Percentiles rank a stretch among this genome's conserved stretches.
Evolutionary conservation across 202 grass and related monocot species (phyloP).

Genomic region (Brachypodium distachyon): DNA sequence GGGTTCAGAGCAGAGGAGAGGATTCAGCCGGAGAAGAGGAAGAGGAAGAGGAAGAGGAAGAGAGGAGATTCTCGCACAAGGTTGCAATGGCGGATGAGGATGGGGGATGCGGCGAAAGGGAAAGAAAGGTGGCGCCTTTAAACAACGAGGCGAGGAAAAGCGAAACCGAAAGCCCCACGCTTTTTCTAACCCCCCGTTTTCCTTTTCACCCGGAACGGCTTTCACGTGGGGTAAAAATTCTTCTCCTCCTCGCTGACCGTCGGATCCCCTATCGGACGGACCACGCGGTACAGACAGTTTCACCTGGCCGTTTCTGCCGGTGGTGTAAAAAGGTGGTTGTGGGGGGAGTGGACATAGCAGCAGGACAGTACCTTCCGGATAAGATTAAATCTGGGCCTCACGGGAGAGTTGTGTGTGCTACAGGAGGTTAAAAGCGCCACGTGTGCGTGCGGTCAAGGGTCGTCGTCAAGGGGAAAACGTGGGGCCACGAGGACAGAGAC

Average conservation of each 20-base stretch:
- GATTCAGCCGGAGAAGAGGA: background rate
- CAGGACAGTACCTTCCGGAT: too few relatives aligned
- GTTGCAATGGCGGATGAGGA: constrained; percentile 25
- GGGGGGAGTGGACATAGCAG: constrained; percentile 30
- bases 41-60: background rate
- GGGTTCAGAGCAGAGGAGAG: background rate
- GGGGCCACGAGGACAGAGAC: too few relatives aligned
- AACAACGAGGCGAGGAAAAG: background rate
- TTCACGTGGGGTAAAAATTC: constrained; percentile 9
- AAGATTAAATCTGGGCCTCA: constrained; percentile 11
- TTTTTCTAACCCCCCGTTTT: background rate
- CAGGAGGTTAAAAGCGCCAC: constrained; percentile 2
- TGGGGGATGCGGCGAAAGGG: constrained; percentile 15
- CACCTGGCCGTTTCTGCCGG: background rate
- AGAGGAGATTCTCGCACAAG: too few relatives aligned
- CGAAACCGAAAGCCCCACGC: background rate
- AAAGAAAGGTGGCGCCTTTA: background rate
- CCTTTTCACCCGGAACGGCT: background rate
- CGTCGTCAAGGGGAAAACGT: too few relatives aligned
- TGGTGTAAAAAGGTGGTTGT: background rate
- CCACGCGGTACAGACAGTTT: background rate
- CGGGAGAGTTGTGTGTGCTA: background rate
- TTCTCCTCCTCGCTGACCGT: background rate
- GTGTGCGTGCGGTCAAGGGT: background rate
- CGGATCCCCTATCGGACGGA: background rate